phyloP scores from a whole-genome alignment of 2,329 filamentous ascomycete species.

The Bretziella fagacearum region DNA sequence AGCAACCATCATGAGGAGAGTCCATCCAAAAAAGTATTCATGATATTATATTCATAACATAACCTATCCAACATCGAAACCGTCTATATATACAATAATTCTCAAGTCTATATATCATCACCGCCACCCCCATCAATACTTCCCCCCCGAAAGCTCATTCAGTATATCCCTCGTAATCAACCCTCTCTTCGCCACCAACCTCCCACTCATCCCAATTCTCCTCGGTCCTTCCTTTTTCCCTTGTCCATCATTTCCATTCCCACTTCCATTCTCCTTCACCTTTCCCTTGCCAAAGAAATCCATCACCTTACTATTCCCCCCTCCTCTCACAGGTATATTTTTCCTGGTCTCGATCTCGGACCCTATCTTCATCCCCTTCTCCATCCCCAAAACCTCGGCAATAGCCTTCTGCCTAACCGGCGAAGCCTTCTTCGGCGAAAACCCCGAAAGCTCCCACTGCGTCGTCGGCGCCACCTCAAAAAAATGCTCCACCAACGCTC shows the following conservation, averaged over 20 bases:
- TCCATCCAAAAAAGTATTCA: too few species aligned
- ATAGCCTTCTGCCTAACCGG: slow-evolving; percentile 13
- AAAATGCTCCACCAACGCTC: slow-evolving; percentile 47
- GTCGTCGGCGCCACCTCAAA: slow-evolving; percentile 33
- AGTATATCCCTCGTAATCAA: slow-evolving; percentile 60
- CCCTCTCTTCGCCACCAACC: slow-evolving; percentile 45
- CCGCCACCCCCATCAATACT: too few species aligned
- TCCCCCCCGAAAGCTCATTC: slow-evolving; percentile 45
- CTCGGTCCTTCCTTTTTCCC: slow-evolving; percentile 26
- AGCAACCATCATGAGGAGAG: too few species aligned
- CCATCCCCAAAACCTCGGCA: slow-evolving; percentile 8
- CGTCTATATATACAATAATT: too few species aligned
- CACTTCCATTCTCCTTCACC: neutral
- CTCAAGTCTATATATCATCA: too few species aligned
- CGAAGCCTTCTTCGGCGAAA: slow-evolving; percentile 12
- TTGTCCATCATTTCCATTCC: neutral
- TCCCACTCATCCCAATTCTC: slow-evolving; percentile 40
- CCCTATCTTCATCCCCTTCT: slow-evolving; percentile 20
- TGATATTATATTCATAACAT: too few species aligned
- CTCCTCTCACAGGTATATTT: slow-evolving; percentile 16
- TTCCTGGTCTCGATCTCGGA: slow-evolving; percentile 20
- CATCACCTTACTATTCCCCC: slow-evolving; percentile 13
- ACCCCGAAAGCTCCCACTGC: slow-evolving; percentile 21
- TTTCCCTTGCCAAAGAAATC: slow-evolving; percentile 23
- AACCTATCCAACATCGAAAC: too few species aligned